A percentile compares a stretch with the other conserved stretches of the same genome.
phyloP scores from a whole-genome alignment of 2,329 filamentous ascomycete species.

The Fusarium abutilonis region DNA sequence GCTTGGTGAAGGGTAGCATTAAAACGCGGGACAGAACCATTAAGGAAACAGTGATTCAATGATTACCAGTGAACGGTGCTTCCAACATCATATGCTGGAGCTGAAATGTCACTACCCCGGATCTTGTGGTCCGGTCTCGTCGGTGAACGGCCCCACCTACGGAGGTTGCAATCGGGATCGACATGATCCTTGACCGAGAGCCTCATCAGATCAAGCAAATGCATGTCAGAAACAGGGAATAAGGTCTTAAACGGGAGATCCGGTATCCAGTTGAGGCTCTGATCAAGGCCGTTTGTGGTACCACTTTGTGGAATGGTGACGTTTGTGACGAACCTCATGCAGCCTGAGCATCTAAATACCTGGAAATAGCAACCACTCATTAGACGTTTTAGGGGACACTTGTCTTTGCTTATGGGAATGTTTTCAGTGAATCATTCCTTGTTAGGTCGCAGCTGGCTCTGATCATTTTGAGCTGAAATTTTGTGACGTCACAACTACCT shows the following conservation, averaged over 20 bases:
- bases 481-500: conserved; percentile 30
- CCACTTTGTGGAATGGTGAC: conserved; percentile 29
- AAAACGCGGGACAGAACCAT: background rate
- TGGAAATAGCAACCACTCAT: background rate
- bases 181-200: conserved; percentile 24
- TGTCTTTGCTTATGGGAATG: conserved; percentile 1
- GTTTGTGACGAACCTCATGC: conserved; percentile 6
- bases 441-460: conserved; percentile 3
- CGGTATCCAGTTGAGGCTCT: background rate
- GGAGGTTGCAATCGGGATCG: conserved; percentile 32
- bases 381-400: background rate
- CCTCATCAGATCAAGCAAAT: conserved; percentile 12
- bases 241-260: background rate
- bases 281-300: background rate
- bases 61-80: background rate
- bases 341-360: background rate
- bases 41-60: background rate
- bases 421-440: conserved; percentile 1
- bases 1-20: background rate
- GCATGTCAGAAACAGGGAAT: conserved; percentile 19
- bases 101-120: conserved; percentile 11
- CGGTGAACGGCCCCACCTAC: conserved; percentile 26
- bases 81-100: background rate
- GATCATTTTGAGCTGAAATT: conserved; percentile 17
- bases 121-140: conserved; percentile 12